A percentile compares a stretch with the other conserved stretches of the same genome.
Evolutionary conservation across 2,329 filamentous ascomycete genomes (phyloP).

Genomic region (Penicillium hordei): DNA sequence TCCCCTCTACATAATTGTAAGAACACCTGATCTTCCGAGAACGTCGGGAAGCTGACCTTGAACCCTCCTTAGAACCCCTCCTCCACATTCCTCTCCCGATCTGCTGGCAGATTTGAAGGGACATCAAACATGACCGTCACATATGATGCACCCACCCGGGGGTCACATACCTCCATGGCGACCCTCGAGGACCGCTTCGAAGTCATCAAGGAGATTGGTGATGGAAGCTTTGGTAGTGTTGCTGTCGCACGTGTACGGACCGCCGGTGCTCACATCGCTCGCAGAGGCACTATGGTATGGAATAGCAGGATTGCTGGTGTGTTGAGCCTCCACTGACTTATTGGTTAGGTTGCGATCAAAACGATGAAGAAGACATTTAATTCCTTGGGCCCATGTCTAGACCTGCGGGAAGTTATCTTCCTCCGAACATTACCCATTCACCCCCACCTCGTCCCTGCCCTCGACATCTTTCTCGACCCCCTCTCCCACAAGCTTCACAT

Average conservation of each 20-base stretch:
- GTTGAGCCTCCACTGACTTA: conserved; percentile 14
- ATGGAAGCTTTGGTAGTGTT: conserved; percentile 98
- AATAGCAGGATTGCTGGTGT: conserved; percentile 10
- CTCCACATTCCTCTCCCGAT: conserved; percentile 27
- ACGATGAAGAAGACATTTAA: conserved; percentile 99
- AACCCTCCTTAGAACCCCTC: conserved; percentile 1
- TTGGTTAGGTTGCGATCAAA: conserved; percentile 85
- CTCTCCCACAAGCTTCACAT: conserved; percentile 97
- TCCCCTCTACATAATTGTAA: conserved; percentile 21
- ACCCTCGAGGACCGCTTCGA: conserved; percentile 91
- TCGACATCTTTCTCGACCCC: conserved; percentile 97
- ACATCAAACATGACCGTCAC: conserved; percentile 69
- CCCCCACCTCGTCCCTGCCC: conserved; percentile 88
- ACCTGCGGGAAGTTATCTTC: conserved; percentile 96
- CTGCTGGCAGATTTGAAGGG: conserved; percentile 44
- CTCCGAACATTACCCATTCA: conserved; percentile 84
- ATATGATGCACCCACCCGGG: conserved; percentile 70
- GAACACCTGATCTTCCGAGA: neutral
- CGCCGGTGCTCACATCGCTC: conserved; percentile 83
- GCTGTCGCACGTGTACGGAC: conserved; percentile 86
- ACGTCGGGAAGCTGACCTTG: conserved; percentile 10
- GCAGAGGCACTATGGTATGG: conserved; percentile 87
- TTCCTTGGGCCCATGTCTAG: conserved; percentile 82
- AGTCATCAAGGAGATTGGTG: conserved; percentile 94
- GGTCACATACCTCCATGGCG: conserved; percentile 54